Conservation (phyloP, 108 stramenopile genomes). For the Skeletonema grethae region DNA sequence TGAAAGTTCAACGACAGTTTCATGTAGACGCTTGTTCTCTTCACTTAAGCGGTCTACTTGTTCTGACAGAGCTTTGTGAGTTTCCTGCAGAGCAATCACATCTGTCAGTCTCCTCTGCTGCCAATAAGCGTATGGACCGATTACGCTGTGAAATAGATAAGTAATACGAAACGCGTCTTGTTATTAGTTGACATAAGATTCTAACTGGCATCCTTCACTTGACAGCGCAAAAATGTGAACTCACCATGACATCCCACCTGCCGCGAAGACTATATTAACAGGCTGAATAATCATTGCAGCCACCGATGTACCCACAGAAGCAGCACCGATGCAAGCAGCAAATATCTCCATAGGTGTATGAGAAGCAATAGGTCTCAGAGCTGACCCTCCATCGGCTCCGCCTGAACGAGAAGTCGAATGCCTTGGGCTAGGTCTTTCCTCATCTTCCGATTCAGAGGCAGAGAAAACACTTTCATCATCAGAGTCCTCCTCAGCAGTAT, state of each 20-base stretch:
- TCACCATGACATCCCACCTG: constrained; percentile 62
- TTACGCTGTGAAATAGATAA: constrained; percentile 6
- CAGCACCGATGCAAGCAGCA: constrained; percentile 49
- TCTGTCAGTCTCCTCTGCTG: constrained; percentile 48
- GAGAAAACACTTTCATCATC: constrained; percentile 1
- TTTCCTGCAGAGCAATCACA: constrained; percentile 47
- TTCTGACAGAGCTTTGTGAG: constrained; percentile 41
- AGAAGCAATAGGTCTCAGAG: constrained; percentile 56
- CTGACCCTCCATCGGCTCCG: neutral
- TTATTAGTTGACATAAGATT: neutral
- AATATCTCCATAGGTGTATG: constrained; percentile 59
- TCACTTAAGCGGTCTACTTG: constrained; percentile 41
- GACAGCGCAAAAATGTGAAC: neutral
- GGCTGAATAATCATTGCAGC: constrained; percentile 67
- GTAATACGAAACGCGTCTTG: neutral
- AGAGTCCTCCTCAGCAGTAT: neutral
- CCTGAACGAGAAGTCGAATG: neutral
- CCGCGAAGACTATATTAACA: constrained; percentile 51
- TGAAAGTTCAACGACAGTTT: constrained; percentile 42
- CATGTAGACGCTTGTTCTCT: constrained; percentile 41
- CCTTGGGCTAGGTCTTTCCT: constrained; percentile 2
- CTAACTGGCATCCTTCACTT: neutral
- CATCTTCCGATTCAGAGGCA: neutral
- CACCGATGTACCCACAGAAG: constrained; percentile 54
- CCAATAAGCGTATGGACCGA: constrained; percentile 46